These are phyloP conservation scores for Populus deltoides DNA, from an alignment of 345 rosid genomes.

Conservation along the genomic window DNA sequence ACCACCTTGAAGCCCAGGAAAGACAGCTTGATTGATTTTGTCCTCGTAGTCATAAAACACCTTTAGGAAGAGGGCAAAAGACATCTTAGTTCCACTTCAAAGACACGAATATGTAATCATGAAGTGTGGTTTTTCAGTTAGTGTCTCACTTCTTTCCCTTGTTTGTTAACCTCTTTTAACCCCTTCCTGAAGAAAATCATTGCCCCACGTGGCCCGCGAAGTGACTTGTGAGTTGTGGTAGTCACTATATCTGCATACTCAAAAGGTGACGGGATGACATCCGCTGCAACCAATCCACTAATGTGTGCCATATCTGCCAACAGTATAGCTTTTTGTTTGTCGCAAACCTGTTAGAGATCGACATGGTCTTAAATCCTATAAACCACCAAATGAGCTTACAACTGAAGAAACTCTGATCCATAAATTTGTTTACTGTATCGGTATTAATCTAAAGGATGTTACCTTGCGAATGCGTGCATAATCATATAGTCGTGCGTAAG, in stretches of 20 bases:
- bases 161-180: constrained; percentile 84
- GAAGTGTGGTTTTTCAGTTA: background rate
- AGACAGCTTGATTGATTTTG: constrained; percentile 94
- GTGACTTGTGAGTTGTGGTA: constrained; percentile 98
- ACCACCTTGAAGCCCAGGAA: constrained; percentile 99
- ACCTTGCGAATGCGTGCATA: constrained; percentile 94
- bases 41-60: constrained; percentile 90
- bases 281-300: constrained; percentile 95
- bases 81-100: constrained; percentile 10
- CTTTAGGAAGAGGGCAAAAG: constrained; percentile 34
- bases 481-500: constrained; percentile 91
- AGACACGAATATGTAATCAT: background rate
- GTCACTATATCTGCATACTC: constrained; percentile 97
- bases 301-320: constrained; percentile 99
- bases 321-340: constrained; percentile 92
- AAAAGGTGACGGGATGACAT: constrained; percentile 96
- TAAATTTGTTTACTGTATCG: background rate
- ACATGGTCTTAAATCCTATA: constrained; percentile 6
- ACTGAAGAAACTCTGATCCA: constrained; percentile 1
- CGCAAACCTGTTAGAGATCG: constrained; percentile 60
- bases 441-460: constrained; percentile 6
- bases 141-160: constrained; percentile 79
- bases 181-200: constrained; percentile 98
- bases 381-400: constrained; percentile 8
- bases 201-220: constrained; percentile 99